Percentiles rank a stretch among this genome's conserved stretches.
Conservation (phyloP, 345 rosid genomes). For the Rhodamnia rubescens region DNA sequence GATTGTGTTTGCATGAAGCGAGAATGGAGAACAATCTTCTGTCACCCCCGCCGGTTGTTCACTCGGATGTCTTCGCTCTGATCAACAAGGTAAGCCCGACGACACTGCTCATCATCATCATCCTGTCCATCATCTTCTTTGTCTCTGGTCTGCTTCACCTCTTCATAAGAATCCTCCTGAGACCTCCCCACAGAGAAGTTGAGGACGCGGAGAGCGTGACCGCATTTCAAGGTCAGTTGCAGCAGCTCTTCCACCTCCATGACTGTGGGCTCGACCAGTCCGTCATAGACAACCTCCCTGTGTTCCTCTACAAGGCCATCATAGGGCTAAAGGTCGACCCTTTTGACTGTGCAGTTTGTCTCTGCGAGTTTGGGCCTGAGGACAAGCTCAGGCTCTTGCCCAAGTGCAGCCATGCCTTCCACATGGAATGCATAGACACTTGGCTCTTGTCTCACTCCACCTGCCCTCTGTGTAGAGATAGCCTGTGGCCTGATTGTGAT, state of each 20-base stretch:
- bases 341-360: slow-evolving; percentile 96
- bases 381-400: slow-evolving; percentile 93
- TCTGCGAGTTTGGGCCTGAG: slow-evolving; percentile 82
- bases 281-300: slow-evolving; percentile 89
- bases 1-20: background rate
- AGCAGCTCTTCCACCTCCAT: slow-evolving; percentile 90
- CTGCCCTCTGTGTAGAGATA: slow-evolving; percentile 90
- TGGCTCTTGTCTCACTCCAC: slow-evolving; percentile 99
- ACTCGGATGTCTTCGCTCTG: slow-evolving; percentile 33
- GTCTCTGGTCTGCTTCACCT: slow-evolving; percentile 90
- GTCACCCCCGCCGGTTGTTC: background rate
- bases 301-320: slow-evolving; percentile 72
- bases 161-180: slow-evolving; percentile 57
- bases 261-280: slow-evolving; percentile 97
- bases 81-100: slow-evolving; percentile 71
- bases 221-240: slow-evolving; percentile 92
- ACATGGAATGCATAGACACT: slow-evolving; percentile 94
- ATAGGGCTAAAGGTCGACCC: slow-evolving; percentile 60
- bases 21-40: background rate
- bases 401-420: slow-evolving; percentile 98
- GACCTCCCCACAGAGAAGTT: slow-evolving; percentile 50
- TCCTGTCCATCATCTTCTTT: slow-evolving; percentile 84
- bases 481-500: slow-evolving; percentile 66
- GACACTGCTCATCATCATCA: slow-evolving; percentile 61
- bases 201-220: slow-evolving; percentile 65